phyloP scores from a whole-genome alignment of 169 alveolate species.

The Cryptosporidium viatorum region DNA sequence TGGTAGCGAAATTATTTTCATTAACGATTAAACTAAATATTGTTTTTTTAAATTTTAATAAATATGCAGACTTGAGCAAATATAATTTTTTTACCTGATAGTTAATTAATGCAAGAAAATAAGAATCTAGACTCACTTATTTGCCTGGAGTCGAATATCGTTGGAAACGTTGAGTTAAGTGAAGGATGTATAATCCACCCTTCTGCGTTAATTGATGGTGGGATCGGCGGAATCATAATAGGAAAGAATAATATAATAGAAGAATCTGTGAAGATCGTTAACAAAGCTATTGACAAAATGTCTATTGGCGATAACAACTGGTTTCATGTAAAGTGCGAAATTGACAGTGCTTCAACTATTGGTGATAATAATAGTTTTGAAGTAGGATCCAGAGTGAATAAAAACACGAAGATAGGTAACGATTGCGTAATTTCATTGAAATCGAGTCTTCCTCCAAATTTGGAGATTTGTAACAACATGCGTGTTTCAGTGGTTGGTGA shows the following conservation, averaged over 20 bases:
- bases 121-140: neutral
- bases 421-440: slow-evolving; percentile 15
- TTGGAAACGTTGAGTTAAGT: slow-evolving; percentile 38
- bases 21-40: too few species aligned
- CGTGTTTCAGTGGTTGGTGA: slow-evolving; percentile 3
- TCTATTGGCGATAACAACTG: slow-evolving; percentile 53
- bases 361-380: slow-evolving; percentile 69
- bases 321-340: slow-evolving; percentile 45
- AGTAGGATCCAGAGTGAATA: slow-evolving; percentile 8
- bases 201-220: slow-evolving; percentile 61
- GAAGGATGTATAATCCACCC: slow-evolving; percentile 73
- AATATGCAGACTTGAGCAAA: neutral
- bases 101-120: neutral
- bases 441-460: slow-evolving; percentile 6
- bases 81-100: neutral
- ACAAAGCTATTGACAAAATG: neutral
- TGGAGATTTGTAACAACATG: neutral
- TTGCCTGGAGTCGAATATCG: slow-evolving; percentile 50
- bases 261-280: slow-evolving; percentile 46
- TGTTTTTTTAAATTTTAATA: too few species aligned
- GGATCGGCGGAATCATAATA: slow-evolving; percentile 25
- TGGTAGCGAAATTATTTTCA: neutral
- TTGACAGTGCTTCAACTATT: neutral
- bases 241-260: slow-evolving; percentile 53
- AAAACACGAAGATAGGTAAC: slow-evolving; percentile 21